Percentiles rank a stretch among this genome's conserved stretches.
These are phyloP conservation scores for Xylariaceae sp. DNA, from an alignment of 2,329 filamentous ascomycete genomes.

Conservation along the genomic window DNA sequence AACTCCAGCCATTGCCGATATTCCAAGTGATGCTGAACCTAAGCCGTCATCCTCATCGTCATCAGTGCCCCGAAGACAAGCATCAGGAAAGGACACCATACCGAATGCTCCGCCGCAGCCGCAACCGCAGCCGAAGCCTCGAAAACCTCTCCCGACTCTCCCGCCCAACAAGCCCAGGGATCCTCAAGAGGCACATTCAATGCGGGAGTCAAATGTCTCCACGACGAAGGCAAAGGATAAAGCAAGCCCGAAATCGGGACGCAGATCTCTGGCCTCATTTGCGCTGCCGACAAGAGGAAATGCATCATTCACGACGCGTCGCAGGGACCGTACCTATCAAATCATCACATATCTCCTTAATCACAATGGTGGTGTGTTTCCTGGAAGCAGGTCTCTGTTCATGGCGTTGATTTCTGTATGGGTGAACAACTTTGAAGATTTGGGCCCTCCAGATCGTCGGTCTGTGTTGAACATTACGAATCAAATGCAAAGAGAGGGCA, in stretches of 20 bases:
- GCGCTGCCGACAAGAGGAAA: constrained; percentile 23
- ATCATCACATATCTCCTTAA: constrained; percentile 41
- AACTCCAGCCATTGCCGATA: background rate
- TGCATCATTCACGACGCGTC: constrained; percentile 28
- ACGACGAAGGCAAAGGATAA: background rate
- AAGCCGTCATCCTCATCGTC: too few species aligned
- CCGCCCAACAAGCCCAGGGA: background rate
- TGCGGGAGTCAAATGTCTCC: background rate
- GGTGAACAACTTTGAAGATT: constrained; percentile 36
- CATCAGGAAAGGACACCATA: too few species aligned
- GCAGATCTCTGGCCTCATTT: constrained; percentile 17
- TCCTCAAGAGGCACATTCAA: background rate
- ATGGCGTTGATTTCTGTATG: constrained; percentile 45
- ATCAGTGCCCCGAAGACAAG: too few species aligned
- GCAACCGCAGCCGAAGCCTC: constrained; percentile 1
- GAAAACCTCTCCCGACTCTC: constrained; percentile 14
- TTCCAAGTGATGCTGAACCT: background rate
- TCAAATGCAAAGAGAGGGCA: constrained; percentile 24
- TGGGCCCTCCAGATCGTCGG: constrained; percentile 35
- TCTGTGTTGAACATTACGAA: constrained; percentile 25
- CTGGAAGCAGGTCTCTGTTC: constrained; percentile 48
- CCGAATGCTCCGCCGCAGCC: background rate
- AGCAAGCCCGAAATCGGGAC: constrained; percentile 1
- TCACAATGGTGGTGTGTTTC: constrained; percentile 44
- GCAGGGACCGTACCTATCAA: constrained; percentile 33